Evolutionary conservation across 208 protist genomes (phyloP), one percentile per base, ranked within the genome.

Genomic region (Leishmania aethiopica): DNA sequence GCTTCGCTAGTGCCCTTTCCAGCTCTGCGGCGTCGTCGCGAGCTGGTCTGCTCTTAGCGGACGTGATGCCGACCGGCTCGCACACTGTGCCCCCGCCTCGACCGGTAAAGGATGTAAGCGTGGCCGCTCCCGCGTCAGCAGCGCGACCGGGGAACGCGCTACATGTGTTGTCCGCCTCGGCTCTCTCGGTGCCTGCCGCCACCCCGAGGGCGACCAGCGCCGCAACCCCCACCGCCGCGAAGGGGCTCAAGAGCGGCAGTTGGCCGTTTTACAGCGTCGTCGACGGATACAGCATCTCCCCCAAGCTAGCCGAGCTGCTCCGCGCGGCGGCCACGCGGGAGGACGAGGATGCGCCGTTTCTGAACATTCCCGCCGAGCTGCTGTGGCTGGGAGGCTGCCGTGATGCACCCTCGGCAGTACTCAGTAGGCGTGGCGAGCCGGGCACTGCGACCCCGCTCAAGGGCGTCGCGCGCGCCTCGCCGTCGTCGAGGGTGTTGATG

Each of bases 301-400:
- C 82, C 0, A 66, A 62, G 49, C 69, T 83, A 0, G 47, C 51
- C 74, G 82, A 82, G 53, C 47, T 89, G 64, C 47, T 90, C 55
- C 85, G 84, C 37, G 85, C 86, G 51, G 90, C 82, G 32, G 76
- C 75, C 1, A 42, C 77, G 37, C 84, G 78, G 8, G 74, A 87
- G 37, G 84, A 79, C 66, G 72, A 42, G 8, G 82, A 85, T 10
- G 77, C 82, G 3, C 72, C 77, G 22, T 69, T 78, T n/a, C 32
- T 85, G 13, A 40, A 75, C 64, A 74, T 82, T 2, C 77, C 82
- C 19, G 77, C 75, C 3, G 72, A 73, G 37, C 25, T 79, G 2
- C 57, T 78, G 1, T 35, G 1, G 37, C 3, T n/a, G 62, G 10
- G 62, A 64, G 2, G 73, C 67, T 11, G 40, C 3, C 5, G 10